Conservation (phyloP, 495 filamentous ascomycete genomes). For the Chlorociboria aeruginascens region DNA sequence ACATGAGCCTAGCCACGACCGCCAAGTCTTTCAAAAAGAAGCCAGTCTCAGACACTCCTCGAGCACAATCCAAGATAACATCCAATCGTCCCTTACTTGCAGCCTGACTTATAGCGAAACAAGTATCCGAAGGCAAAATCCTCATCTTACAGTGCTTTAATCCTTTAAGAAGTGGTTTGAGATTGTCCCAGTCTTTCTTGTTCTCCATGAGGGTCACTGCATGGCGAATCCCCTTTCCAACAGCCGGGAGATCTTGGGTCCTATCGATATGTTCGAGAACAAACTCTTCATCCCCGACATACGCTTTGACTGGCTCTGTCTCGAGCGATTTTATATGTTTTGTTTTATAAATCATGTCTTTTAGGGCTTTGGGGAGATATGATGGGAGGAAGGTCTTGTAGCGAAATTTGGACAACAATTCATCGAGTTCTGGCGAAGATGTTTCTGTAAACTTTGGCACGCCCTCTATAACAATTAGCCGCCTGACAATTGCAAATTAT, state of each 20-base stretch:
- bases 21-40: slow-evolving; percentile 32
- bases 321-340: slow-evolving; percentile 39
- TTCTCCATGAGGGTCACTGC: slow-evolving; percentile 39
- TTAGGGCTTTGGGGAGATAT: slow-evolving; percentile 43
- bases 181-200: slow-evolving; percentile 46
- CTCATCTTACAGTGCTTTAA: slow-evolving; percentile 17
- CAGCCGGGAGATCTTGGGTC: slow-evolving; percentile 22
- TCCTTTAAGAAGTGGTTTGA: slow-evolving; percentile 46
- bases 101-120: slow-evolving; percentile 21
- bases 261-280: slow-evolving; percentile 37
- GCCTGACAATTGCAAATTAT: not conserved
- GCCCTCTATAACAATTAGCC: slow-evolving; percentile 18
- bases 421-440: slow-evolving; percentile 38
- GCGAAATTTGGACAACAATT: slow-evolving; percentile 32
- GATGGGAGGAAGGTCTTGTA: slow-evolving; percentile 51
- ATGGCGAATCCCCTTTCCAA: slow-evolving; percentile 24
- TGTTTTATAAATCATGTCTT: slow-evolving; percentile 38
- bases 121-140: not conserved
- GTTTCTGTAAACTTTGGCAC: slow-evolving; percentile 39
- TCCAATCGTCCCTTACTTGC: slow-evolving; percentile 27
- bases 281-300: slow-evolving; percentile 45
- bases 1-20: slow-evolving; percentile 36
- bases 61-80: slow-evolving; percentile 41
- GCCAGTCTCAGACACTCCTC: slow-evolving; percentile 33
- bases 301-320: slow-evolving; percentile 47